Evolutionary conservation across 2,329 filamentous ascomycete species (phyloP).

Genomic region (Coniochaeta hoffmannii): DNA sequence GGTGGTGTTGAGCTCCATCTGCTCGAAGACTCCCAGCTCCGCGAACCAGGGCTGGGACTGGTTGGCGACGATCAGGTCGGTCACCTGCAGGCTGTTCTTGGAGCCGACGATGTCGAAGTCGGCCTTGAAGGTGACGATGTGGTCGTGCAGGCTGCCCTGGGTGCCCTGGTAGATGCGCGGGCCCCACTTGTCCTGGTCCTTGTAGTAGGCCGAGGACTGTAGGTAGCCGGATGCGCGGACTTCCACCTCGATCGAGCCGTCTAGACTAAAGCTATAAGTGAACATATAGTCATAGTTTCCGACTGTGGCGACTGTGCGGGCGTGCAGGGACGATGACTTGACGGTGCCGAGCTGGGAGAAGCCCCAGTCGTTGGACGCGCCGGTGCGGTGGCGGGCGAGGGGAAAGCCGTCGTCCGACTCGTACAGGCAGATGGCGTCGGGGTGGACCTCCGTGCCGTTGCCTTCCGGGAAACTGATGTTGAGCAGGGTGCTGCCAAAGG

Average conservation of each 20-base stretch:
- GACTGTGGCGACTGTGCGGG: constrained; percentile 30
- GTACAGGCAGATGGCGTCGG: constrained; percentile 30
- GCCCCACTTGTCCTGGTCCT: constrained; percentile 24
- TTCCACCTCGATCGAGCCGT: constrained; percentile 28
- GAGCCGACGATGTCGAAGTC: constrained; percentile 29
- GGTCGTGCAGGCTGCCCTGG: constrained; percentile 28
- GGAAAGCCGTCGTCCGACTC: constrained; percentile 28
- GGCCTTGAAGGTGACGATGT: constrained; percentile 31
- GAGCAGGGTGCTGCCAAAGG: constrained; percentile 28
- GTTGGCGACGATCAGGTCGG: constrained; percentile 21
- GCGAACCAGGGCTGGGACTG: constrained; percentile 27
- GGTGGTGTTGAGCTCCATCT: constrained; percentile 20
- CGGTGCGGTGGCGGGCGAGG: constrained; percentile 25
- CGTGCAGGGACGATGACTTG: constrained; percentile 24
- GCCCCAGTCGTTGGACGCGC: constrained; percentile 15
- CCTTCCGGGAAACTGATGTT: constrained; percentile 23
- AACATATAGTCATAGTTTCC: constrained; percentile 36
- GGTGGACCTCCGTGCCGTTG: constrained; percentile 20
- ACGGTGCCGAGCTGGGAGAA: constrained; percentile 23
- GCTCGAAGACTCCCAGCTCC: constrained; percentile 27
- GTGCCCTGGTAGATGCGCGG: constrained; percentile 25
- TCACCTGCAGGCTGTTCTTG: constrained; percentile 27
- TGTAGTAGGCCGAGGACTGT: constrained; percentile 25
- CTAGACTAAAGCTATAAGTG: constrained; percentile 25
- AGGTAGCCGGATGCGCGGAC: constrained; percentile 30